Conservation (phyloP, 2,329 filamentous ascomycete genomes). For the Trichoderma sp. region DNA sequence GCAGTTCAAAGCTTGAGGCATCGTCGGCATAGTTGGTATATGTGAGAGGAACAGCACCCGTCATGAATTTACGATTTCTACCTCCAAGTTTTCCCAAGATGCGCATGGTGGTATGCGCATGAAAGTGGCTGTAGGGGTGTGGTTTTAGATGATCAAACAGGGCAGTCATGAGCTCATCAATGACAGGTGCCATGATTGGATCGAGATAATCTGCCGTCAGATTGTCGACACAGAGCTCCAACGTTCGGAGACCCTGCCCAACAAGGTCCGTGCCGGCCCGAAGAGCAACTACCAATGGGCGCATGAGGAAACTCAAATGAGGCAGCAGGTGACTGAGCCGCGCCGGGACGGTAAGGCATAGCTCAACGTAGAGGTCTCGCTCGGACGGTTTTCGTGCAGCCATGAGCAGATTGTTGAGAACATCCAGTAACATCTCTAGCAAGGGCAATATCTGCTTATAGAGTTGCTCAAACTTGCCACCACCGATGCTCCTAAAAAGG, state of each 20-base stretch:
- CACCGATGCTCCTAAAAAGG: constrained; percentile 93
- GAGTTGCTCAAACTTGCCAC: constrained; percentile 92
- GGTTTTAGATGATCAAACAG: constrained; percentile 94
- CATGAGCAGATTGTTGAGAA: constrained; percentile 89
- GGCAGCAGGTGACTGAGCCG: constrained; percentile 90
- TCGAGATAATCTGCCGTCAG: constrained; percentile 96
- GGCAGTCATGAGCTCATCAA: constrained; percentile 97
- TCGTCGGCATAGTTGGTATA: constrained; percentile 89
- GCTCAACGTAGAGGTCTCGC: constrained; percentile 92
- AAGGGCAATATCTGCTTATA: constrained; percentile 98
- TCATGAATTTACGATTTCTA: constrained; percentile 93
- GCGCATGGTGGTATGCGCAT: constrained; percentile 95
- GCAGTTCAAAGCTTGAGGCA: constrained; percentile 79
- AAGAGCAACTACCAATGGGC: constrained; percentile 91
- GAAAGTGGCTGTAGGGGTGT: constrained; percentile 93
- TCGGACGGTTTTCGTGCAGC: constrained; percentile 88
- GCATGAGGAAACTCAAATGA: constrained; percentile 95
- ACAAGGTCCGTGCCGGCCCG: constrained; percentile 90
- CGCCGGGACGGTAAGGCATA: constrained; percentile 93
- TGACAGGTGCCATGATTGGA: constrained; percentile 98
- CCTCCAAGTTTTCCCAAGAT: constrained; percentile 96
- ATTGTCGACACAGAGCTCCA: constrained; percentile 97
- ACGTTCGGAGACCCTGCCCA: constrained; percentile 84
- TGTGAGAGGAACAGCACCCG: constrained; percentile 76
- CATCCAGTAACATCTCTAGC: constrained; percentile 94